Evolutionary conservation across 202 grass and related monocot species (phyloP), one percentile per base, ranked within the genome.

Genomic region (Brachypodium distachyon): DNA sequence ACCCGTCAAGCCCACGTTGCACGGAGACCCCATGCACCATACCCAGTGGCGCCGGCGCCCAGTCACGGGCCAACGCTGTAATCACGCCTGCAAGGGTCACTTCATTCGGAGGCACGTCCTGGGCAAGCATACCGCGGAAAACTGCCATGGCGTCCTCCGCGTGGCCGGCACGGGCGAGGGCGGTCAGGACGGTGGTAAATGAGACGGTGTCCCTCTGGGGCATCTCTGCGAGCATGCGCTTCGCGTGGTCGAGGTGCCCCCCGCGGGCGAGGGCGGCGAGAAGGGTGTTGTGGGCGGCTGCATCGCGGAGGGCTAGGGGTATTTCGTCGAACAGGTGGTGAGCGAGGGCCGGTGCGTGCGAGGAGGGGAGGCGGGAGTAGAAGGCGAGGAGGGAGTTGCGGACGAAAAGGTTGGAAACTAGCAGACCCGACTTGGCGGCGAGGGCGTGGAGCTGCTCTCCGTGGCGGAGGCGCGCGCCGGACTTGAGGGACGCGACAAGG

Each of bases 381-480:
- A 73, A 78, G 50, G 80, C 72, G 79, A 92, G 89, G 69, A 92
- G 74, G 43, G 89, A 84, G 89, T 88, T 92, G 82, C 85, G 89
- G 41, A 87, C 82, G 78, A 88, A 92, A 16, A 41, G 41, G 49
- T 82, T 88, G 82, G 56, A 43, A 57, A 13, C 1, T 61, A 85
- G 85, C 10, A 88, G 85, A 23, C 89, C 85, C 12, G 85, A 80
- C 74, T 92, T 92, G 79, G 80, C 40, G 10, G 85, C 85, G 36
- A 86, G 42, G 69, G 85, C 85, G 50, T 92, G 89, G 70, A 92
- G 89, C 48, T 73, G 79, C 78, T 83, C 73, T 9, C 85, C 89
- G 18, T 77, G 46, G 70, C 63, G 63, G 63, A 80, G 74, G 75
- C 48, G 25, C 13, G 78, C 56, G 37, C 79, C 57, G 12, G 64